Evolutionary conservation across 2,329 filamentous ascomycete species (phyloP).

Genomic region (Neodidymelliopsis sp.): DNA sequence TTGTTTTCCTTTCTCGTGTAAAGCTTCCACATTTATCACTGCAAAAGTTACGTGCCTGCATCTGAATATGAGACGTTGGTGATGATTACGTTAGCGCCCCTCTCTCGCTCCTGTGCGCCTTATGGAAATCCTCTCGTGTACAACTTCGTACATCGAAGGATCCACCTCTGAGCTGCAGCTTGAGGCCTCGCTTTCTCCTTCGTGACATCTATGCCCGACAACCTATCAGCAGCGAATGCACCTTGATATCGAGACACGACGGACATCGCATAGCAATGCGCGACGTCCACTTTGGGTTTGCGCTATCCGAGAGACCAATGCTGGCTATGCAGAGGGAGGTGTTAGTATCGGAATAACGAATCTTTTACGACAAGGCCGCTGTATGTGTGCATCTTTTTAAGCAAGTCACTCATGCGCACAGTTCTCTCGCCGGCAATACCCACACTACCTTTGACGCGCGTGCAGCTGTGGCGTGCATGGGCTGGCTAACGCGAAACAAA

Average conservation of each 20-base stretch:
- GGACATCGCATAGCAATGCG: background rate
- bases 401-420: background rate
- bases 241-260: background rate
- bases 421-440: background rate
- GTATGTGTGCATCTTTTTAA: background rate
- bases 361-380: background rate
- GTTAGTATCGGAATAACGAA: background rate
- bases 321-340: no score
- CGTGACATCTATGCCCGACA: background rate
- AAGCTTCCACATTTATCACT: no score
- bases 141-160: slow-evolving; percentile 5
- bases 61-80: no score
- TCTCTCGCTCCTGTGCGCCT: background rate
- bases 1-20: no score
- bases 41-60: no score
- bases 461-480: background rate
- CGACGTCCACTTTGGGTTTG: background rate
- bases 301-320: background rate
- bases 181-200: background rate
- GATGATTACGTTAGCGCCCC: background rate
- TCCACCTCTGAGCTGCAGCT: background rate
- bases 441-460: background rate
- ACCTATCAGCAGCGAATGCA: background rate
- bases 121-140: background rate
- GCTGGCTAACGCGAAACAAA: background rate